A percentile compares a stretch with the other conserved stretches of the same genome.
These are phyloP conservation scores for Fistulina hepatica DNA, from an alignment of 1,284 basidiomycete genomes.

Conservation along the genomic window DNA sequence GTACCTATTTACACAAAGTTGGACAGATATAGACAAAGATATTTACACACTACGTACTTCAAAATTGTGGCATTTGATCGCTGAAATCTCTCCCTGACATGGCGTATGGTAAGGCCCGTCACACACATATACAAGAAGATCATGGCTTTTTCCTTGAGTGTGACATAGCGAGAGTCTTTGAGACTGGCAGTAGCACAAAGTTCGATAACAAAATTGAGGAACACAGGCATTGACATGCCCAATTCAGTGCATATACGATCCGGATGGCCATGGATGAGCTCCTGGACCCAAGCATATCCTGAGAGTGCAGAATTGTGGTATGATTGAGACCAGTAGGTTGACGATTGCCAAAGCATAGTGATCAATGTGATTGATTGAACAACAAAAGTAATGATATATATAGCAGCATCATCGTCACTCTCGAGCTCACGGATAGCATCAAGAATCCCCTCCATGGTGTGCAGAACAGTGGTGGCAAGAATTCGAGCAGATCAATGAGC, in stretches of 20 bases:
- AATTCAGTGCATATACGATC: constrained; percentile 18
- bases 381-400: too few species aligned
- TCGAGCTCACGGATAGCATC: too few species aligned
- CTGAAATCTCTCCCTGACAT: constrained; percentile 24
- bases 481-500: too few species aligned
- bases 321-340: constrained; percentile 6
- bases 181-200: constrained; percentile 6
- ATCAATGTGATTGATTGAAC: too few species aligned
- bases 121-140: constrained; percentile 23
- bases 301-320: constrained; percentile 17
- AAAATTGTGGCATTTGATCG: constrained; percentile 18
- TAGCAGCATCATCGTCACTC: too few species aligned
- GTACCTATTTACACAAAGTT: constrained; percentile 18
- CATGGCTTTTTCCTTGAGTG: constrained; percentile 20
- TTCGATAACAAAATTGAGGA: constrained; percentile 6
- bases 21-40: background rate
- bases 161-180: constrained; percentile 14
- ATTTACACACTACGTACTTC: constrained; percentile 11
- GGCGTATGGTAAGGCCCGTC: constrained; percentile 17
- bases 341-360: too few species aligned
- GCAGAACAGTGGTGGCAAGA: too few species aligned
- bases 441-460: too few species aligned
- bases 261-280: constrained; percentile 19
- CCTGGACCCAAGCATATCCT: constrained; percentile 19
- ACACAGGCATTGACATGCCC: constrained; percentile 17